Evolutionary conservation across 1,284 basidiomycete species (phyloP).

Genomic region (Cutaneotrichosporon curvatum): DNA sequence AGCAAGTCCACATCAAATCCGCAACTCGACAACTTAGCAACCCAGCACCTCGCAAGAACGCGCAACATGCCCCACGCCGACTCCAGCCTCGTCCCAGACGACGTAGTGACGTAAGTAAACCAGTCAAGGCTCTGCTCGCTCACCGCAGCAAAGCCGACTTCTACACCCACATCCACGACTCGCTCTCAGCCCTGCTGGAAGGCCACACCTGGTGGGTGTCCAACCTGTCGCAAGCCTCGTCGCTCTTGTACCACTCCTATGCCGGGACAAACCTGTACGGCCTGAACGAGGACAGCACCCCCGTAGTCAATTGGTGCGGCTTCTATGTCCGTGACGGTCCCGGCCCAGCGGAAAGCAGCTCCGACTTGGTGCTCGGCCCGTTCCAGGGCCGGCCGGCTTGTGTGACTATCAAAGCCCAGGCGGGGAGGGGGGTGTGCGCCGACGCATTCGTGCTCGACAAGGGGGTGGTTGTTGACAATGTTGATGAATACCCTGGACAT

Average conservation of each 20-base stretch:
- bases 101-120: slow-evolving; percentile 52
- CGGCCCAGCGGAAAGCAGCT: neutral
- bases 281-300: slow-evolving; percentile 35
- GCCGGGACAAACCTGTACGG: slow-evolving; percentile 62
- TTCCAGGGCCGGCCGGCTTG: slow-evolving; percentile 85
- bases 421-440: slow-evolving; percentile 70
- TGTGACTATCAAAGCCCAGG: slow-evolving; percentile 61
- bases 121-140: neutral
- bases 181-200: slow-evolving; percentile 58
- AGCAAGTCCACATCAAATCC: no score
- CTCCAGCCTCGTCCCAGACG: slow-evolving; percentile 60
- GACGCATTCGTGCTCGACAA: slow-evolving; percentile 58
- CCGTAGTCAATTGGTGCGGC: slow-evolving; percentile 77
- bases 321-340: slow-evolving; percentile 61
- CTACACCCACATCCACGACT: slow-evolving; percentile 64
- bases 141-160: slow-evolving; percentile 56
- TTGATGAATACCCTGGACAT: slow-evolving; percentile 74
- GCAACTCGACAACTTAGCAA: no score
- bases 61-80: slow-evolving; percentile 76
- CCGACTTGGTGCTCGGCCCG: slow-evolving; percentile 62
- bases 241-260: slow-evolving; percentile 69
- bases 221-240: slow-evolving; percentile 75
- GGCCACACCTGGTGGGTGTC: slow-evolving; percentile 74
- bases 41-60: no score
- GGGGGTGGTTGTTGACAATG: slow-evolving; percentile 62